phyloP scores from a whole-genome alignment of 2,329 filamentous ascomycete genomes.

The Aspergillus fumigatus region DNA sequence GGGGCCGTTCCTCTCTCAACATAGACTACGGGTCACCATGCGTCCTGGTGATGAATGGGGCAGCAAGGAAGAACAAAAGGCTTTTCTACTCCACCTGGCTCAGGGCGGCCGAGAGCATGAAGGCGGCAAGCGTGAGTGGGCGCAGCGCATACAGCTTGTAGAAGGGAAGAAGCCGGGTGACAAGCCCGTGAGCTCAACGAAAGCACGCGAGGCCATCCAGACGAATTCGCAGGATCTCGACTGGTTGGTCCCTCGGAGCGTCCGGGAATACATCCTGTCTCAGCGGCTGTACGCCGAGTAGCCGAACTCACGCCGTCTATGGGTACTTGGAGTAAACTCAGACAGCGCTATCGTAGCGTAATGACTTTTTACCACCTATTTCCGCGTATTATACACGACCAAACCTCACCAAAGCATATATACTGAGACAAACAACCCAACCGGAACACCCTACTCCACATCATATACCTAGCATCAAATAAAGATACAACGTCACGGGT shows the following conservation, averaged over 20 bases:
- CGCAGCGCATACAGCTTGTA: conserved; percentile 38
- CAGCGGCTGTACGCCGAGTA: conserved; percentile 27
- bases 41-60: conserved; percentile 41
- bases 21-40: conserved; percentile 43
- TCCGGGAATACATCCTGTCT: conserved; percentile 30
- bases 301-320: not conserved
- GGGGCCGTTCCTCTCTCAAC: conserved; percentile 38
- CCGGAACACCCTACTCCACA: not conserved
- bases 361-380: not conserved
- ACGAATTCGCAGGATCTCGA: conserved; percentile 28
- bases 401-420: not conserved
- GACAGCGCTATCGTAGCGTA: not conserved
- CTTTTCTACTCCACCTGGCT: conserved; percentile 34
- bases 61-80: conserved; percentile 33
- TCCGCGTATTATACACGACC: not conserved
- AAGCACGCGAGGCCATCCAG: conserved; percentile 34
- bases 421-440: not conserved
- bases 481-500: not conserved
- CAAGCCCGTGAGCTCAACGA: conserved; percentile 41
- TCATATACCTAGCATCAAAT: not conserved
- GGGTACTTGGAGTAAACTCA: not conserved
- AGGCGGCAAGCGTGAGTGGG: conserved; percentile 41
- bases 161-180: conserved; percentile 34
- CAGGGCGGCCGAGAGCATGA: conserved; percentile 33
- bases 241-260: conserved; percentile 31